Evolutionary conservation across 192 early-diverging fungal genomes (phyloP).

Genomic region (Mortierella hygrophila): DNA sequence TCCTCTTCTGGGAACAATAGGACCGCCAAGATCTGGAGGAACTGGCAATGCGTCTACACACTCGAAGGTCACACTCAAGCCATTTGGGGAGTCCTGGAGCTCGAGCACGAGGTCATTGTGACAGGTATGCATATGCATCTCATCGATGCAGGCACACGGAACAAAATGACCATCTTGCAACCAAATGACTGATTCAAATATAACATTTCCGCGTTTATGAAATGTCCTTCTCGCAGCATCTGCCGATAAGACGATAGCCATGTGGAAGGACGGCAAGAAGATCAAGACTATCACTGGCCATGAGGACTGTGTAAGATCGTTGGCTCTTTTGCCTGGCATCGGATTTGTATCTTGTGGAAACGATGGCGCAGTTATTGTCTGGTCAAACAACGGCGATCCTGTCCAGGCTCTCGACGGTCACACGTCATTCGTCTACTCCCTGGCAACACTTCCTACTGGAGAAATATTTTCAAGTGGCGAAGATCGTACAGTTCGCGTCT

Average conservation of each 20-base stretch:
- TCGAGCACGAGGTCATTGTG: constrained; percentile 76
- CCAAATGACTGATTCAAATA: not conserved
- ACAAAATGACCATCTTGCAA: not conserved
- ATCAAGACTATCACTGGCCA: constrained; percentile 82
- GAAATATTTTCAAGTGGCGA: constrained; percentile 93
- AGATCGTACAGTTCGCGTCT: constrained; percentile 90
- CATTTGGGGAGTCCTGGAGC: constrained; percentile 92
- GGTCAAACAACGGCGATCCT: constrained; percentile 80
- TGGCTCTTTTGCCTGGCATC: constrained; percentile 71
- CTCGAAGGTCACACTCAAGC: constrained; percentile 85
- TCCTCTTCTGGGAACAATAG: constrained; percentile 52
- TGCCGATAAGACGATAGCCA: constrained; percentile 91
- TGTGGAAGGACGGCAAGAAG: constrained; percentile 83
- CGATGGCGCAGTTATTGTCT: constrained; percentile 90
- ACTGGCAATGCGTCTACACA: constrained; percentile 77
- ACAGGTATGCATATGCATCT: constrained; percentile 70
- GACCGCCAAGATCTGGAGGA: constrained; percentile 91
- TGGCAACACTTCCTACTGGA: constrained; percentile 77
- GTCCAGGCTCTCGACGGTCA: constrained; percentile 86
- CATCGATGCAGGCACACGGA: not conserved
- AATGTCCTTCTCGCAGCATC: constrained; percentile 67
- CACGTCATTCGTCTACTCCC: constrained; percentile 92
- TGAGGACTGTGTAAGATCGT: constrained; percentile 89
- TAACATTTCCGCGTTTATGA: not conserved
- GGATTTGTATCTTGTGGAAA: constrained; percentile 91